These are phyloP conservation scores for Zea mays DNA, from an alignment of 176 grass and related monocot species.

Conservation along the genomic window Zm-B73-REFERENCE-NAM-5.0 NC_050098.1:140941001-140941500, in stretches of 20 bases:
- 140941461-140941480: no score
- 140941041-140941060: conserved; percentile 6
- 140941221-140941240: conserved; percentile 23
- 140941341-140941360: no score
- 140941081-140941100: conserved; percentile 10
- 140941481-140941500: no score
- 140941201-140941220: conserved; percentile 29
- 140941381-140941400: no score
- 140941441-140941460: no score
- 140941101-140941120: neutral
- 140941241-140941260: conserved; percentile 32
- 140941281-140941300: conserved; percentile 34
- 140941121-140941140: conserved; percentile 34
- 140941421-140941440: no score
- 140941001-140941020: neutral
- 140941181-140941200: conserved; percentile 3
- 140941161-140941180: conserved; percentile 11
- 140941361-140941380: no score
- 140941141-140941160: conserved; percentile 36
- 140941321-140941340: conserved; percentile 8
- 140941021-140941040: conserved; percentile 22
- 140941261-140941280: conserved; percentile 46
- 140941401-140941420: no score
- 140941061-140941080: conserved; percentile 31
- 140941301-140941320: conserved; percentile 56